Evolutionary conservation across 768 basidiomycete genomes (phyloP), one percentile per base, ranked within the genome.

Genomic region (Lentinula detonsa): DNA sequence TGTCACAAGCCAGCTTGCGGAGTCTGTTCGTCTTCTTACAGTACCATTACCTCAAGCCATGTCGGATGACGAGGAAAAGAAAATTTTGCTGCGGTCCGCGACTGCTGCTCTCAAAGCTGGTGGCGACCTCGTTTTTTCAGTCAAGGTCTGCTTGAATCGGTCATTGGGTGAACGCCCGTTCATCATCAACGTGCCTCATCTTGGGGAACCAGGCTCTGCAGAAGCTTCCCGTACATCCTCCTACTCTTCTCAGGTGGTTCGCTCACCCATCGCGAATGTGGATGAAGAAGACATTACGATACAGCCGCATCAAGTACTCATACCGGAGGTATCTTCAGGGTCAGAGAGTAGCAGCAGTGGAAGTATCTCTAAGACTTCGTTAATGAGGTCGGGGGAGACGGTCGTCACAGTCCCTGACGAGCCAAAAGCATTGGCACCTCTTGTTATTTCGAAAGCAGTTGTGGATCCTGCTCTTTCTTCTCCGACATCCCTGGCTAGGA

Each of bases 51-150:
- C 78, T 18, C 73, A 79, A 1, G 71, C 73, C 28, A 74, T 83
- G 68, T 81, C 84, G 46, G 91, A 94, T 74, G 95, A 98, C 65
- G 83, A 86, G 53, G 92, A 95, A 71, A 93, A 91, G 72, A 80
- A 82, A 58, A 76, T 79, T 1, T 73, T 97, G 57, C 79, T 98
- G 64, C 83, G 87, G 59, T 88, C 87, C n/a, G 93, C 95, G 8
- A 97, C 96, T 4, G 84, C 83, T 51, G 91, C 95, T 5, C 77
- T 95, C 61, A 90, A 93, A 69, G 86, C 91, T 31, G 93, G 92
- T 33, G 86, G 89, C 10, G 95, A 97, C 63, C 96, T 94, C 71
- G 88, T 93, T 45, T 82, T 87, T 7, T 85, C 91, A 28, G 91
- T 95, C 65, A 93, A 90, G 73, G 81, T 88, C 62, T 95, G 92